Percentiles rank a stretch among this genome's conserved stretches.
phyloP scores from a whole-genome alignment of 805 yeast genomes.

The Jamesozyma spencerorum region DNA sequence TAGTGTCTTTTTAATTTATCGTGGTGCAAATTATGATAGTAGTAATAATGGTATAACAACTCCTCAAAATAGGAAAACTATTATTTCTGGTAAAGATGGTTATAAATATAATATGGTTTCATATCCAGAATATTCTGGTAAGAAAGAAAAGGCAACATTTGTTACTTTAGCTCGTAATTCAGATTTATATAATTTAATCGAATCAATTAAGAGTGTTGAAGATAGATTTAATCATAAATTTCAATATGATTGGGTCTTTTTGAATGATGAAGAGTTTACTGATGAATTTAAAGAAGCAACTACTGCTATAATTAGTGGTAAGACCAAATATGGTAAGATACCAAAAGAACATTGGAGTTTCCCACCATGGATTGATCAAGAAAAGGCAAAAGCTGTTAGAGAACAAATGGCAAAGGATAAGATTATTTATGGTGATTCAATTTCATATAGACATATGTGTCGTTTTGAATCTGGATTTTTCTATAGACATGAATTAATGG shows the following conservation, averaged over 20 bases:
- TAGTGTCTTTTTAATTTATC: conserved; percentile 12
- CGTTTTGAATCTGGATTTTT: conserved; percentile 86
- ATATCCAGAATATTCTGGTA: conserved; percentile 13
- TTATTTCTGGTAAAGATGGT: conserved; percentile 8
- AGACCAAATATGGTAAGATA: conserved; percentile 65
- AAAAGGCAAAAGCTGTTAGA: conserved; percentile 51
- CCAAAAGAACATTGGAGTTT: conserved; percentile 83
- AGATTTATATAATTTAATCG: conserved; percentile 55
- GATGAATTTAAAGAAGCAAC: conserved; percentile 73
- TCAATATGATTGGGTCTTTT: conserved; percentile 90
- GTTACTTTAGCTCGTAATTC: conserved; percentile 69
- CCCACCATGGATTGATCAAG: conserved; percentile 74
- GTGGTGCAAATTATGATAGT: conserved; percentile 6
- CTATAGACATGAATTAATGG: conserved; percentile 64
- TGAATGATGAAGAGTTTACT: conserved; percentile 77
- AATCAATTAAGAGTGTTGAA: conserved; percentile 69
- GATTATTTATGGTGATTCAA: conserved; percentile 57
- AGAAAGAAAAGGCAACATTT: conserved; percentile 64
- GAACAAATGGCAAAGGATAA: conserved; percentile 40
- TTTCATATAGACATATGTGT: conserved; percentile 83
- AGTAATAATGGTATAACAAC: neutral
- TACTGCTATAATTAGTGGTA: conserved; percentile 62
- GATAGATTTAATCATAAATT: conserved; percentile 78
- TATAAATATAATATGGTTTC: conserved; percentile 11
- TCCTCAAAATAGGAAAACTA: neutral